Conservation (phyloP, 768 basidiomycete genomes). For the Pholiota conissans region DNA sequence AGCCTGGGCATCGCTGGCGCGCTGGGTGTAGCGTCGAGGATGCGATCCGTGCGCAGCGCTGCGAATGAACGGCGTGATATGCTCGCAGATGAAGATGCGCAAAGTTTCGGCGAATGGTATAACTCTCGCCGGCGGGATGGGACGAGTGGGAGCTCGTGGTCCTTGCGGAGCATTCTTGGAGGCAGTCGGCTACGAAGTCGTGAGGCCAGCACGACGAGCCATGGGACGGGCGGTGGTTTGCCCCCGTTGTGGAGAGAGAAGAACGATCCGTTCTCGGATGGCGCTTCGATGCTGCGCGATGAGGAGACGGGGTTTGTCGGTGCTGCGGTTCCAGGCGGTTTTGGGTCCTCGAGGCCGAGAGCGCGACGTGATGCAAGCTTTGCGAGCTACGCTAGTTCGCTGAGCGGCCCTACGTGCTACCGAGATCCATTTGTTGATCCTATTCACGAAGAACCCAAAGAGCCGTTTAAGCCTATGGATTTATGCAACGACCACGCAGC, state of each 20-base stretch:
- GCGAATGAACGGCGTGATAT: constrained; percentile 56
- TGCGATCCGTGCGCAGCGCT: constrained; percentile 22
- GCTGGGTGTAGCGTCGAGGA: constrained; percentile 29
- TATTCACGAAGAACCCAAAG: constrained; percentile 29
- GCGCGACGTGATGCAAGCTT: constrained; percentile 37
- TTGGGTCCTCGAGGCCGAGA: constrained; percentile 21
- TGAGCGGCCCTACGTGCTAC: constrained; percentile 35
- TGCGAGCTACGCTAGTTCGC: constrained; percentile 37
- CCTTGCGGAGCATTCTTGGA: constrained; percentile 46
- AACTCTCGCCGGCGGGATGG: constrained; percentile 35
- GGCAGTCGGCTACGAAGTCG: constrained; percentile 37
- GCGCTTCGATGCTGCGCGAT: constrained; percentile 35
- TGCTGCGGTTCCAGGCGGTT: constrained; percentile 15
- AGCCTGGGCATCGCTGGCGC: constrained; percentile 30
- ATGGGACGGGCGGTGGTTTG: constrained; percentile 14
- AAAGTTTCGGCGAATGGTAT: constrained; percentile 48
- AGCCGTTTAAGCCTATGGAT: constrained; percentile 24
- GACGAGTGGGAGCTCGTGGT: constrained; percentile 53
- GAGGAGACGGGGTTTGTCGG: constrained; percentile 31
- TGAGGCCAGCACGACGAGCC: constrained; percentile 35
- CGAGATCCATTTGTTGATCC: constrained; percentile 51
- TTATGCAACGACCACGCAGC: constrained; percentile 15
- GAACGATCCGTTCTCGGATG: constrained; percentile 52
- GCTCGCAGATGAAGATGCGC: constrained; percentile 74
- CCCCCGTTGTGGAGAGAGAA: constrained; percentile 43